Base-by-base conservation (phyloP, 176 grass and related monocot species). In the Oryza coarctata region DNA sequence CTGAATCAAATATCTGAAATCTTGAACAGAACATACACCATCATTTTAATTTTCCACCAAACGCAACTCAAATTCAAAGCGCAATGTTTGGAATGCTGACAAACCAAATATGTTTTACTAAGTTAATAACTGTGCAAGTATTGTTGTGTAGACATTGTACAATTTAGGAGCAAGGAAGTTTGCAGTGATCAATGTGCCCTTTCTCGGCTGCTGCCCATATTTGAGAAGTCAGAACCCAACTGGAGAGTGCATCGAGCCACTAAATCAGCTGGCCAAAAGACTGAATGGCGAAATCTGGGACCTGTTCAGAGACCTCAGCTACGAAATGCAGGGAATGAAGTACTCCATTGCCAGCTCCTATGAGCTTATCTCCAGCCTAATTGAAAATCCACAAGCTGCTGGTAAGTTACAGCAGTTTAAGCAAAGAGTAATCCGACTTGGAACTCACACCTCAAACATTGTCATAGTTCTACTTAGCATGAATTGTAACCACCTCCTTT, bases 161-260 rank as follows among this genome's bases (percentile, higher is more conserved):
- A 73, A 86, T 71, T 68, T 93, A 17, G 94, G 86, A 17, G 88
- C 94, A 0, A 97, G 94, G 69, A 93, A 91, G 71, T 93, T 97
- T 10, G 80, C 41, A 0, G 67, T 97, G 73, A 81, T 82, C 13
- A 76, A 97, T 49, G 80, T 91, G 74, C 63, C 91, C n/a, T 12
- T 34, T 15, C 34, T 93, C 13, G 88, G 88, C 20, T 97, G 94
- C n/a, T 80, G 61, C 38, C 94, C 91, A 2, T 64, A 47, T 29
- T 60, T 74, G 65, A 88, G 91, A 55, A 75, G 63, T 18, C 65
- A 57, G 63, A 87, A 62, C 52, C 70, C 73, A 4, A 87, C 77
- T 0, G 84, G 91, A 70, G 84, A 63, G 9, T 91, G 94, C 52
- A 12, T 89, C 36, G 65, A 93, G 5, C 41, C 49, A 2, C 33